Conservation (phyloP, 2,329 filamentous ascomycete species). For the Neofusicoccum kwambonambiense region DNA sequence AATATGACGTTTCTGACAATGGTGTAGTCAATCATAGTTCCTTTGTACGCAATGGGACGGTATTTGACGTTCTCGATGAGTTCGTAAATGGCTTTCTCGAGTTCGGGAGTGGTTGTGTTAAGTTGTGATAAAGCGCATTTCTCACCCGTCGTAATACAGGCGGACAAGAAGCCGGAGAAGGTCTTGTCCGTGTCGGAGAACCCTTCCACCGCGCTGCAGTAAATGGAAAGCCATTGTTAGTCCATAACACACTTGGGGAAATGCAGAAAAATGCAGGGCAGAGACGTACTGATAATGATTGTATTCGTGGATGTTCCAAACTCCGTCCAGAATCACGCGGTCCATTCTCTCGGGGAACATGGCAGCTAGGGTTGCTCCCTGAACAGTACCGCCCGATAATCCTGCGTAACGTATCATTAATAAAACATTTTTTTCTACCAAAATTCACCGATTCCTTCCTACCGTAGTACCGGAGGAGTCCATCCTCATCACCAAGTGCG, state of each 20-base stretch:
- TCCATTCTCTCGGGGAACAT: slow-evolving; percentile 46
- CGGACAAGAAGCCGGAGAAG: not conserved
- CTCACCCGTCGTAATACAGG: not conserved
- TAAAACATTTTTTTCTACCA: slow-evolving; percentile 31
- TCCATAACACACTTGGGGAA: not conserved
- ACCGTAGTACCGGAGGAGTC: slow-evolving; percentile 25
- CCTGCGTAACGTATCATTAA: slow-evolving; percentile 24
- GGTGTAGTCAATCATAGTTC: not conserved
- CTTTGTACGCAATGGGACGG: not conserved
- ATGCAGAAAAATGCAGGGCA: not conserved
- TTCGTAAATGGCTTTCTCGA: not conserved
- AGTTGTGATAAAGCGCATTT: not conserved
- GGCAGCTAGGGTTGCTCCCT: slow-evolving; percentile 48
- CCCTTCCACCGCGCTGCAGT: not conserved
- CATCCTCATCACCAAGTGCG: slow-evolving; percentile 41
- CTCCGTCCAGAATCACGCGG: slow-evolving; percentile 44
- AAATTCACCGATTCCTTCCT: not conserved
- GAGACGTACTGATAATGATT: slow-evolving; percentile 35
- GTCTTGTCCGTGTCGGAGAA: not conserved
- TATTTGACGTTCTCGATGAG: slow-evolving; percentile 2
- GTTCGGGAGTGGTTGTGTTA: not conserved
- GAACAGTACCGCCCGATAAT: slow-evolving; percentile 47
- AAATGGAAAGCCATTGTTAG: not conserved
- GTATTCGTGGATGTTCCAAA: slow-evolving; percentile 46
- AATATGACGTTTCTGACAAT: not conserved